Percentiles rank a stretch among this genome's conserved stretches.
These are phyloP conservation scores for Leucocoprinus leucothites DNA, from an alignment of 768 basidiomycete genomes.

Conservation along the genomic window DNA sequence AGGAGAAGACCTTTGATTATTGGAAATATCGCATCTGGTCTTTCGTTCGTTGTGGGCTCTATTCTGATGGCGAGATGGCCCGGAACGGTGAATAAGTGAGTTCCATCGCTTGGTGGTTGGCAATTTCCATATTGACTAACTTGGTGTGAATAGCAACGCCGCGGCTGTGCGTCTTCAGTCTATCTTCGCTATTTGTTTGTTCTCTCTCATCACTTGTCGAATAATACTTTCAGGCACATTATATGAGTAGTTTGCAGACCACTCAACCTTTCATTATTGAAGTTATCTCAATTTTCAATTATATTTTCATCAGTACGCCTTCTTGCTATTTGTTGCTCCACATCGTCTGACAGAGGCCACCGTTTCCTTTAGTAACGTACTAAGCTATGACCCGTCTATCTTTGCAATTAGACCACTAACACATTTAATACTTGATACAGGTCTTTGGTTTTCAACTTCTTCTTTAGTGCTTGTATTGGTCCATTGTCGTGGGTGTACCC, in stretches of 20 bases:
- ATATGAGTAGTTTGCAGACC: conserved; percentile 27
- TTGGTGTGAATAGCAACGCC: conserved; percentile 22
- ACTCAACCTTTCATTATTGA: too few species aligned
- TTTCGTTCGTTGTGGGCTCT: conserved; percentile 41
- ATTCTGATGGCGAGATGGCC: conserved; percentile 43
- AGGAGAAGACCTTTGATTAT: conserved; percentile 37
- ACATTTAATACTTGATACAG: conserved; percentile 16
- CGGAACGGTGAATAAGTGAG: conserved; percentile 40
- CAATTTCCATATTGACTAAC: too few species aligned
- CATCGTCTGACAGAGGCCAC: too few species aligned
- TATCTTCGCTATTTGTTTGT: neutral
- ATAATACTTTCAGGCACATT: conserved; percentile 30
- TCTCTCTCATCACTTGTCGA: neutral
- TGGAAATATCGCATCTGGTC: conserved; percentile 37
- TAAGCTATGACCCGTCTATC: neutral
- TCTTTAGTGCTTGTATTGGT: conserved; percentile 43
- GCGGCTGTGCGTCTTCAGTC: conserved; percentile 28
- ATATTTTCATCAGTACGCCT: conserved; percentile 41
- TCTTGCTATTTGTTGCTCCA: neutral
- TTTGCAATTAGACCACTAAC: neutral
- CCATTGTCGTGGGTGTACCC: conserved; percentile 45
- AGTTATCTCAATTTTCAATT: neutral
- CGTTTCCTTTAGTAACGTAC: neutral
- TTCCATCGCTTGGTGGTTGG: neutral
- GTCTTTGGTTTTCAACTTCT: conserved; percentile 47